Percentiles rank a stretch among this genome's conserved stretches.
These are phyloP conservation scores for Chrysochromulina tobinii DNA, from an alignment of 78 protist genomes.

Conservation along the genomic window DNA sequence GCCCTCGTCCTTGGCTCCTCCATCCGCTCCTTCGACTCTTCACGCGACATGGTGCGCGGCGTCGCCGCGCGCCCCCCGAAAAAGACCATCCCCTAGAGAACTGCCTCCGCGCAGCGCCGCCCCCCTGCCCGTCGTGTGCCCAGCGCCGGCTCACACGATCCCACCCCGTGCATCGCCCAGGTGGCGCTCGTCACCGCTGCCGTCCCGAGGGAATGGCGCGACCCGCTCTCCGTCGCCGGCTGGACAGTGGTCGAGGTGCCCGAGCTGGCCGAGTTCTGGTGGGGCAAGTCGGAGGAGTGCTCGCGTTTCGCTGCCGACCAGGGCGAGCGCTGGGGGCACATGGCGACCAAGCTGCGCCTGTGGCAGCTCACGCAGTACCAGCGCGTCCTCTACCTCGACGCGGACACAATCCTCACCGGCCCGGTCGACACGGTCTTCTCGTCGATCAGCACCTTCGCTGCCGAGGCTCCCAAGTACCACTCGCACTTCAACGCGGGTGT, in stretches of 20 bases:
- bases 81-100: too few relatives aligned
- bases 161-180: too few relatives aligned
- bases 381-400: constrained; percentile 28
- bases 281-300: constrained; percentile 14
- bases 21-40: constrained; percentile 21
- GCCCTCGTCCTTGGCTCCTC: constrained; percentile 26
- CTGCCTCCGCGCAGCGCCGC: too few relatives aligned
- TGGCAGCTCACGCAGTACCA: not conserved
- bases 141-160: too few relatives aligned
- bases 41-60: not conserved
- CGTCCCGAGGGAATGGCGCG: not conserved
- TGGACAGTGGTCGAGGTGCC: not conserved
- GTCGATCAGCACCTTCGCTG: not conserved
- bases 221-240: not conserved
- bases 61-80: not conserved
- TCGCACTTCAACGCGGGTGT: constrained; percentile 27
- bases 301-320: not conserved
- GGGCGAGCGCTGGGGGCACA: constrained; percentile 34
- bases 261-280: not conserved
- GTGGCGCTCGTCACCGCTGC: not conserved
- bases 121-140: too few relatives aligned
- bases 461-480: not conserved
- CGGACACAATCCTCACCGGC: constrained; percentile 14
- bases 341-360: constrained; percentile 32
- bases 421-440: not conserved